Evolutionary conservation across 2,329 filamentous ascomycete genomes (phyloP), one percentile per base, ranked within the genome.

Genomic region (Trichoderma pleuroti): DNA sequence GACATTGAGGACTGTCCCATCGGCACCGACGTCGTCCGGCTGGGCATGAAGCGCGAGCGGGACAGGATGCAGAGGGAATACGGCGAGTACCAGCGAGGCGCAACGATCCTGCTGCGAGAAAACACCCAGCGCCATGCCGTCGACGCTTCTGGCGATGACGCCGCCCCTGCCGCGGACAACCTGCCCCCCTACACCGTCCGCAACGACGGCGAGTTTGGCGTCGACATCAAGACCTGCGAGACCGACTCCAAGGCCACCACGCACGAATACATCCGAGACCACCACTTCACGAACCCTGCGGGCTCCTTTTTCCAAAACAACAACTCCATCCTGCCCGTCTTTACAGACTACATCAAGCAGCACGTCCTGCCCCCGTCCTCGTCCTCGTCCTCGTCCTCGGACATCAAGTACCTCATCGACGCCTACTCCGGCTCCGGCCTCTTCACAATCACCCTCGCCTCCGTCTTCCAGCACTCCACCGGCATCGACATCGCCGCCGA

Each of bases 301-400:
- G 94, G 94, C 72, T 90, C 93, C 66, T 99, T 99, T 84, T 99
- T 99, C 88, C 96, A 99, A 79, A 99, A 99, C 86, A 99, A 99
- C 87, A 98, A 98, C 85, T 97, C 94, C 69, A 98, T 99, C 81
- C 90, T 99, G 28, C 90, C 93, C 34, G 83, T 85, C 18, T 97
- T 98, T 82, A 97, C 94, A 16, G 86, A 89, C 74, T 97, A 97
- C 84, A 93, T 98, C 79, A 92, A 93, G 73, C 86, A 92, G 46
- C 88, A 92, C 80, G 92, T 95, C 77, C 85, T 94, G 2, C 90
- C 71, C 3, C 56, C 76, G 39, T 76, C 79, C 64, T 76, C 75
- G 70, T 34, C 90, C 3, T 70, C 76, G 3, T 70, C 76, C 52
- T 76, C 79, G 67, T 76, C 75, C 71, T 66, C 71, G 46, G 81